Percentiles rank a stretch among this genome's conserved stretches.
phyloP scores from a whole-genome alignment of 495 filamentous ascomycete species.

The Aspergillus sparsus region DNA sequence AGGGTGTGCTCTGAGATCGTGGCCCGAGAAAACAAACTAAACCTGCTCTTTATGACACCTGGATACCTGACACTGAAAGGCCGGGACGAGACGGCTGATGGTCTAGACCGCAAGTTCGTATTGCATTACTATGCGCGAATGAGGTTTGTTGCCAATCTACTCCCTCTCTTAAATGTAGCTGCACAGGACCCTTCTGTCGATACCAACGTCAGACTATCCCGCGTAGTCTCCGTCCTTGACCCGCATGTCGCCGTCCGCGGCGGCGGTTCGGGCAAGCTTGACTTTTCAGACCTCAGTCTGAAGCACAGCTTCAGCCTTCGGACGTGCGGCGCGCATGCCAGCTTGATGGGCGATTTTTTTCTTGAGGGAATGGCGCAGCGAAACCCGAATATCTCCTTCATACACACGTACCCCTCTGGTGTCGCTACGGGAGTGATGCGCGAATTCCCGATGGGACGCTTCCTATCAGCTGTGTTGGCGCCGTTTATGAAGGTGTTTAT shows the following conservation, averaged over 20 bases:
- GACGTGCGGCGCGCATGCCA: constrained; percentile 45
- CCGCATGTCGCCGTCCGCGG: constrained; percentile 23
- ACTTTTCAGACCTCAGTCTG: constrained; percentile 48
- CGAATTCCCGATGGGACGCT: constrained; percentile 20
- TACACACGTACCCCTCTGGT: constrained; percentile 58
- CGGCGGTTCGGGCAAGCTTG: constrained; percentile 53
- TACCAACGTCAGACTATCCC: constrained; percentile 36
- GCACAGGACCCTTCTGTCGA: constrained; percentile 7
- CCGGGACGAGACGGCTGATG: constrained; percentile 55
- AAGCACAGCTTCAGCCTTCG: constrained; percentile 36
- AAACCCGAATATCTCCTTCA: constrained; percentile 54
- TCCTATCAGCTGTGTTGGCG: constrained; percentile 16
- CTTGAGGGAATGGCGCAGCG: constrained; percentile 16
- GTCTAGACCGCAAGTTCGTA: constrained; percentile 55
- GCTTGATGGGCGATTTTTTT: constrained; percentile 19
- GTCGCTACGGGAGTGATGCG: constrained; percentile 49
- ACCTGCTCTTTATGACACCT: constrained; percentile 50
- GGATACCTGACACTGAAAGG: constrained; percentile 35
- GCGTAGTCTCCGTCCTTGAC: constrained; percentile 60
- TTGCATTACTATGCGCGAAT: constrained; percentile 66
- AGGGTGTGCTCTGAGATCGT: constrained; percentile 55
- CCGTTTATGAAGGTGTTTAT: constrained; percentile 27
- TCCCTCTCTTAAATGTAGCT: constrained; percentile 56
- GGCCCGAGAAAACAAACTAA: constrained; percentile 51
- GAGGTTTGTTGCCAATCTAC: constrained; percentile 63